Conservation (phyloP, 257 asterid genomes). For the Gentiana straminea region DNA sequence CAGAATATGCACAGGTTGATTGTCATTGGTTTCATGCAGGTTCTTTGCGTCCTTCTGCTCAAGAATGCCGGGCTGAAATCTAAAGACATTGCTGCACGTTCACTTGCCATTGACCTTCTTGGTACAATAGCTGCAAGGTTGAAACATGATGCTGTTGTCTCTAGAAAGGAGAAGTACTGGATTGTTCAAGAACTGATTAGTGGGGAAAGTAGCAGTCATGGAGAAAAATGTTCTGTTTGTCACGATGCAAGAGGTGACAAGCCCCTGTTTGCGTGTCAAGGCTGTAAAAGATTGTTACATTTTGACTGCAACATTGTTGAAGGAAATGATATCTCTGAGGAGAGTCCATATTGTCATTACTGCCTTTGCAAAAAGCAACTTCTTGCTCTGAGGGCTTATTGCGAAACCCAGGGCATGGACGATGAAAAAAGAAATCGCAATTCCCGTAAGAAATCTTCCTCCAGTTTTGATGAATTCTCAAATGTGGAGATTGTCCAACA, state of each 20-base stretch:
- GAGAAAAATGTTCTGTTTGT: constrained; percentile 72
- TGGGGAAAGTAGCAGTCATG: constrained; percentile 23
- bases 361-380: constrained; percentile 81
- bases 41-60: constrained; percentile 88
- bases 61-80: constrained; percentile 95
- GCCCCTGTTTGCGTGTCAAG: constrained; percentile 50
- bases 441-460: constrained; percentile 38
- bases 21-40: constrained; percentile 47
- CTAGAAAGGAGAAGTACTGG: constrained; percentile 78
- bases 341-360: constrained; percentile 46
- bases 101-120: constrained; percentile 98
- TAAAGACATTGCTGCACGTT: constrained; percentile 79
- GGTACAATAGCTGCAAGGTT: constrained; percentile 96
- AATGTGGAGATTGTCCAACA: constrained; percentile 82
- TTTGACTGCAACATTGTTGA: constrained; percentile 68
- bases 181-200: constrained; percentile 49
- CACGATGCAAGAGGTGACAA: constrained; percentile 45
- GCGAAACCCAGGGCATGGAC: constrained; percentile 45
- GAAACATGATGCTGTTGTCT: constrained; percentile 75
- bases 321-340: constrained; percentile 50
- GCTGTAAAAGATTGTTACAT: constrained; percentile 75
- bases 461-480: constrained; percentile 28
- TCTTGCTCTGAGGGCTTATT: constrained; percentile 47
- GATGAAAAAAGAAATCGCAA: constrained; percentile 31
- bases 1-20: constrained; percentile 4